Conservation (phyloP, 2,329 filamentous ascomycete genomes). For the Fusarium sacchari region DNA sequence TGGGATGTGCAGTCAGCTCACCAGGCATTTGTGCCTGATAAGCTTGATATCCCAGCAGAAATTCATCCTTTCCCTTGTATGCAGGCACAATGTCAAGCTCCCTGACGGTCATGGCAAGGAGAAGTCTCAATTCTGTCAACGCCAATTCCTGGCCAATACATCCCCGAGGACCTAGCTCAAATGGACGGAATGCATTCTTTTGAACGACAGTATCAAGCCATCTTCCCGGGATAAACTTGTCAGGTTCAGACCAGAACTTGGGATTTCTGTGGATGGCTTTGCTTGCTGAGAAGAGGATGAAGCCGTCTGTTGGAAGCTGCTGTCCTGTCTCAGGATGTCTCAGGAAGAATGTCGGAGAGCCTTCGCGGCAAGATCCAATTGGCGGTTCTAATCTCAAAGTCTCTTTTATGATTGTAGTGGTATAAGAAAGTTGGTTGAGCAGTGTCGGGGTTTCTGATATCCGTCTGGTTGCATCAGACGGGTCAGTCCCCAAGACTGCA, state of each 20-base stretch:
- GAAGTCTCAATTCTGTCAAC: background rate
- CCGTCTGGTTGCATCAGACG: background rate
- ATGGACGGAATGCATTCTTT: background rate
- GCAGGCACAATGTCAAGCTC: constrained; percentile 2
- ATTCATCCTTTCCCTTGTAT: background rate
- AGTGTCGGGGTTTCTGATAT: background rate
- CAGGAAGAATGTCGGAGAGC: background rate
- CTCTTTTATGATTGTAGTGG: constrained; percentile 4
- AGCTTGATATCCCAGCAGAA: background rate
- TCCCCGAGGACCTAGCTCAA: background rate
- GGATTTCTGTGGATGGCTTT: background rate
- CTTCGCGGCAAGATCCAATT: background rate
- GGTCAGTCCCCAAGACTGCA: background rate
- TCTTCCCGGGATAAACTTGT: background rate
- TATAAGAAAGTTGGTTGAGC: constrained; percentile 3
- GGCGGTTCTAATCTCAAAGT: background rate
- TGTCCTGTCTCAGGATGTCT: background rate
- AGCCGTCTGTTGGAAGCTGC: background rate
- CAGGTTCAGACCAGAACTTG: background rate
- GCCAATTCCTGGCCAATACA: constrained; percentile 15
- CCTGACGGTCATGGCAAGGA: background rate
- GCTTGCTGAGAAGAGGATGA: constrained; percentile 5
- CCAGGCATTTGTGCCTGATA: background rate
- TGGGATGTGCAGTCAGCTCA: constrained; percentile 1
- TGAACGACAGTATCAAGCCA: background rate